phyloP scores from a whole-genome alignment of 768 basidiomycete genomes.

The Boletus tomentosulus region DNA sequence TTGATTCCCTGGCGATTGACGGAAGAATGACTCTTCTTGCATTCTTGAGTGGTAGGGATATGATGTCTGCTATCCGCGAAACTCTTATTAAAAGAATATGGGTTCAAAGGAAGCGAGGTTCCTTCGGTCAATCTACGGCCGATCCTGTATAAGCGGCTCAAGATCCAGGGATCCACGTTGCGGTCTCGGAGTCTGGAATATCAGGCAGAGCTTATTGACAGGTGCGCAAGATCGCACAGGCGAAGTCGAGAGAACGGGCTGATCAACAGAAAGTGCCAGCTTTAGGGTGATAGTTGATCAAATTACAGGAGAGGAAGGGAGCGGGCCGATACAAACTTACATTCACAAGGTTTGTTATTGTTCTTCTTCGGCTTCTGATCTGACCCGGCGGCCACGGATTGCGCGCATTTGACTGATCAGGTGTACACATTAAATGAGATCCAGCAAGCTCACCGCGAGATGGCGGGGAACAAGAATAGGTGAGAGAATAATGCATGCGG shows the following conservation, averaged over 20 bases:
- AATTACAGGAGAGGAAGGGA: slow-evolving; percentile 54
- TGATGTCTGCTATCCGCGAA: slow-evolving; percentile 13
- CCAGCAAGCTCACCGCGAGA: slow-evolving; percentile 75
- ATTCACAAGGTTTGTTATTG: slow-evolving; percentile 63
- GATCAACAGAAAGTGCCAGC: slow-evolving; percentile 26
- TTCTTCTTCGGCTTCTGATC: slow-evolving; percentile 8
- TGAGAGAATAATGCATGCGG: slow-evolving; percentile 16
- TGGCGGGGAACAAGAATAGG: slow-evolving; percentile 70
- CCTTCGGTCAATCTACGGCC: slow-evolving; percentile 53
- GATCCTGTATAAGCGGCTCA: slow-evolving; percentile 79
- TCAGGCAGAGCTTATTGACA: slow-evolving; percentile 65
- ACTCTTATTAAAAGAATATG: slow-evolving; percentile 17
- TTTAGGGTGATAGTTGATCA: slow-evolving; percentile 55
- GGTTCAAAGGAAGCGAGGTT: slow-evolving; percentile 46
- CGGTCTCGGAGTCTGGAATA: slow-evolving; percentile 72
- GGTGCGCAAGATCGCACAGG: slow-evolving; percentile 34
- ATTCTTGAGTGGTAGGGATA: slow-evolving; percentile 55
- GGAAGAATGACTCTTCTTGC: slow-evolving; percentile 71
- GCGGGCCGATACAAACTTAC: slow-evolving; percentile 63
- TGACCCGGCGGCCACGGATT: slow-evolving; percentile 12
- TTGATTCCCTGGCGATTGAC: slow-evolving; percentile 64
- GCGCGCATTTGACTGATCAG: slow-evolving; percentile 32
- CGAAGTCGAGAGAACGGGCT: not conserved
- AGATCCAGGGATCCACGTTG: slow-evolving; percentile 85
- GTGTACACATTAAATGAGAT: slow-evolving; percentile 80